Evolutionary conservation across 257 asterid species (phyloP).

Genomic region (Oldenlandia corymbosa): DNA sequence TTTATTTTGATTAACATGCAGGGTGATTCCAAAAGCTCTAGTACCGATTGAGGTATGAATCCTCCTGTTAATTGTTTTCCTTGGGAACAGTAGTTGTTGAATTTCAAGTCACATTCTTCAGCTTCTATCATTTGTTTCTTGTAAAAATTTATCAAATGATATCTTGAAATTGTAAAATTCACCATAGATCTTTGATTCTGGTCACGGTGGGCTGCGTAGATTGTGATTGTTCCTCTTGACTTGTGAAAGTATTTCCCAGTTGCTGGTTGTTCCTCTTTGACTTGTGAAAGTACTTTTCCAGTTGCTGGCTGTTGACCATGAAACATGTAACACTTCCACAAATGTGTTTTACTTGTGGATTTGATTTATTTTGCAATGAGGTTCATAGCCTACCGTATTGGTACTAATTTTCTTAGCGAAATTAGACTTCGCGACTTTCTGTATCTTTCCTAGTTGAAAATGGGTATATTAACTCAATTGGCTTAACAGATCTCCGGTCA

Average conservation of each 20-base stretch:
- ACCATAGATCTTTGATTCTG: background rate
- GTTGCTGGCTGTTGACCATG: background rate
- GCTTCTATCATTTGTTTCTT: background rate
- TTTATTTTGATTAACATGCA: conserved; percentile 43
- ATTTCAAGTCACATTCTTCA: background rate
- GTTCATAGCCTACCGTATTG: background rate
- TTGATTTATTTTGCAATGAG: background rate
- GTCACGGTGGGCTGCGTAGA: too few species aligned
- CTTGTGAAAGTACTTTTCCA: background rate
- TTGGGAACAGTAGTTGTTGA: background rate
- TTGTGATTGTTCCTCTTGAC: background rate
- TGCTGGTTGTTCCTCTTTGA: conserved; percentile 5
- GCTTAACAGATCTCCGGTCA: conserved; percentile 82
- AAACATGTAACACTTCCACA: background rate
- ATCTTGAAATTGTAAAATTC: background rate
- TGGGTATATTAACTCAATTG: conserved; percentile 10
- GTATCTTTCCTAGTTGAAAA: conserved; percentile 9
- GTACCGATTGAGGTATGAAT: conserved; percentile 85
- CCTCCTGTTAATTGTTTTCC: background rate
- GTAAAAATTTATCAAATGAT: conserved; percentile 1
- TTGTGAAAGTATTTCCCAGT: background rate
- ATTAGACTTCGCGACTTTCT: background rate
- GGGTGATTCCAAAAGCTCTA: conserved; percentile 94
- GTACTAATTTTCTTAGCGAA: background rate
- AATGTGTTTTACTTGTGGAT: background rate